Conservation (phyloP, 306 rosid genomes). For the Oxytropis ochrocephala region DNA sequence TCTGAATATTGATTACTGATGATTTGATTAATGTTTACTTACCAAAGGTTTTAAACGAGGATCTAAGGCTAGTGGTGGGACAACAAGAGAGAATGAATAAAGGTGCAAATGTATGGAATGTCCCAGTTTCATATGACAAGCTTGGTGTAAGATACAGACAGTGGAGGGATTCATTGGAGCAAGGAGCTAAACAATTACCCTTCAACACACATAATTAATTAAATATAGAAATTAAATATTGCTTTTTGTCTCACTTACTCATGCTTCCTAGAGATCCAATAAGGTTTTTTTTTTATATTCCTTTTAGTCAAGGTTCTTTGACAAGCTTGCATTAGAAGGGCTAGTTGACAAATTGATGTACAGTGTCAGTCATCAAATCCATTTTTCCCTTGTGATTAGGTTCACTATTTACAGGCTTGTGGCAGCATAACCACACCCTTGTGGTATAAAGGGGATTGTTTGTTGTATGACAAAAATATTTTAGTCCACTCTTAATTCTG, state of each 20-base stretch:
- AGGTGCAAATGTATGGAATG: constrained; percentile 81
- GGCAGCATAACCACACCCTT: constrained; percentile 20
- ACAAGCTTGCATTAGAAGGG: constrained; percentile 16
- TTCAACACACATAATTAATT: constrained; percentile 29
- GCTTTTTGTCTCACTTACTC: not conserved
- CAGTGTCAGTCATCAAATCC: constrained; percentile 20
- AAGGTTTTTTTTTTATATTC: not conserved
- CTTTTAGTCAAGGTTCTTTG: constrained; percentile 7
- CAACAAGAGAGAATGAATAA: constrained; percentile 85
- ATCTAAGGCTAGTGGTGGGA: constrained; percentile 73
- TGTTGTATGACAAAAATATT: not conserved
- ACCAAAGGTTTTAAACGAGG: constrained; percentile 77
- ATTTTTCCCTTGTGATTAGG: not conserved
- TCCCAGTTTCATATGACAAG: constrained; percentile 84
- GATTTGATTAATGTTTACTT: not conserved
- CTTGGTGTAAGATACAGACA: constrained; percentile 81
- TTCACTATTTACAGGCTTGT: constrained; percentile 12
- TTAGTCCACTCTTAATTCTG: constrained; percentile 11
- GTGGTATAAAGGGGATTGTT: constrained; percentile 10
- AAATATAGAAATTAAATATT: not conserved
- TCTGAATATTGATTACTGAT: not conserved
- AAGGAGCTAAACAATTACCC: constrained; percentile 59
- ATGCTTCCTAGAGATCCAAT: not conserved
- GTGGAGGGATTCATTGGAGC: constrained; percentile 82
- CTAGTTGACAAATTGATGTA: constrained; percentile 21